Base-by-base conservation (phyloP, 306 rosid species). In the Ammopiptanthus mongolicus region DNA sequence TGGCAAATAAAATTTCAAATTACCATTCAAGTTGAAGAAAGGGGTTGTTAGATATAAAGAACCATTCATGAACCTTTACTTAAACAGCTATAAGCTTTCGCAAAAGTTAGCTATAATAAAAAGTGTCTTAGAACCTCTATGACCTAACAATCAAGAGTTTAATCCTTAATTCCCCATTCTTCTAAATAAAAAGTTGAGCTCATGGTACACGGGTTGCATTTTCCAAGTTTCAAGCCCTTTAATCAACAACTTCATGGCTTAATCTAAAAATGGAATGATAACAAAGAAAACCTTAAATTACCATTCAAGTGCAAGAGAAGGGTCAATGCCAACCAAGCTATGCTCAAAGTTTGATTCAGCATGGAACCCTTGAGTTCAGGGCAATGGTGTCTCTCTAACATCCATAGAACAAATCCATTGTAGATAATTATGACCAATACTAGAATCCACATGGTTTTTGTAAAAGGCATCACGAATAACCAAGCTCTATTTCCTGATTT, bases 401-500 rank as follows among this genome's bases (percentile, higher is more conserved):
- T 21, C 90, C 92, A 85, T 0, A 85, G 67, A 3, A 84, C 88
- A 77, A 88, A 79, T 51, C 86, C 92, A 56, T 81, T 88, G 75
- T 83, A 86, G 78, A 76, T 25, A 65, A 19, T 47, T 13, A 86
- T 57, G 34, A 33, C 76, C 15, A 48, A 81, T 42, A 79, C 81
- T 3, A 81, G 36, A 28, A 64, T 17, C 89, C 92, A 86, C 89
- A 88, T 69, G 48, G 73, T 21, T 46, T 52, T 34, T 48, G 92
- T 88, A 52, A 81, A 85, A 33, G 92, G 90, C 76, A 74, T 86
- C 72, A 83, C 21, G 67, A 88, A 84, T 37, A 88, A 25, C 78
- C 80, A 81, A 14, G 76, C 78, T 65, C 52, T 81, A 3, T 77
- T 55, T 14, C 25, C 36, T 17, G 56, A 7, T 33, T 73, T 70